Percentiles rank a stretch among this genome's conserved stretches.
phyloP scores from a whole-genome alignment of 352 stramenopile genomes.

The Aphanomyces cochlioides region DNA sequence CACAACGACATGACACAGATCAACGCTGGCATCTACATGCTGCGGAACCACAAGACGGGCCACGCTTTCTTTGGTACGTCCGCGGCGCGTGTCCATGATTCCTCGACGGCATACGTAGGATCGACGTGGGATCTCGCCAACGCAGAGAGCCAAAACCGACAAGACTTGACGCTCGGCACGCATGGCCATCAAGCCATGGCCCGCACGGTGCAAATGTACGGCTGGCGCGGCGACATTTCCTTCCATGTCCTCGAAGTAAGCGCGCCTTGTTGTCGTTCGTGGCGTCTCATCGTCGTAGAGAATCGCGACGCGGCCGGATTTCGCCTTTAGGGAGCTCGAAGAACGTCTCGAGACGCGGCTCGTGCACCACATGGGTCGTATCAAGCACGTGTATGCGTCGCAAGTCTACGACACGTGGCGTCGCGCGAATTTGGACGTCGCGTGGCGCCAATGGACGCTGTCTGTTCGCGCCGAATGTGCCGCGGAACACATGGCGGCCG shows the following conservation, averaged over 20 bases:
- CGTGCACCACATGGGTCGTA: constrained; percentile 34
- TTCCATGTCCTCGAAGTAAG: constrained; percentile 54
- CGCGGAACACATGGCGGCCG: constrained; percentile 37
- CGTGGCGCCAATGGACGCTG: background rate
- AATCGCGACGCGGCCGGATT: constrained; percentile 31
- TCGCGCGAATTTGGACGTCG: background rate
- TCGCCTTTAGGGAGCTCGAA: constrained; percentile 62
- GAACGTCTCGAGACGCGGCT: constrained; percentile 40
- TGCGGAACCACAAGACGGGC: constrained; percentile 60
- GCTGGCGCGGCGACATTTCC: constrained; percentile 37
- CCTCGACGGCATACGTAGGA: background rate
- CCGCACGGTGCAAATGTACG: constrained; percentile 46
- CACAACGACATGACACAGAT: constrained; percentile 33
- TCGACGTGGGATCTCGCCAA: constrained; percentile 68
- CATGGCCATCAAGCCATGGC: constrained; percentile 50
- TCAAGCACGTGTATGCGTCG: background rate
- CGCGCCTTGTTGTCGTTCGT: constrained; percentile 22
- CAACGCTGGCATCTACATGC: constrained; percentile 61
- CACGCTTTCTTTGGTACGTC: constrained; percentile 53
- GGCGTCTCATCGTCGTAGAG: constrained; percentile 17
- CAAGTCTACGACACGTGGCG: constrained; percentile 20
- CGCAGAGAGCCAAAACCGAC: constrained; percentile 45
- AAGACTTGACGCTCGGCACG: constrained; percentile 41
- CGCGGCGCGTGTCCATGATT: background rate
- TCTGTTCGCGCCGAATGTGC: background rate